Conservation (phyloP, 1,139 yeast species). For the Taphrina sp. region DNA sequence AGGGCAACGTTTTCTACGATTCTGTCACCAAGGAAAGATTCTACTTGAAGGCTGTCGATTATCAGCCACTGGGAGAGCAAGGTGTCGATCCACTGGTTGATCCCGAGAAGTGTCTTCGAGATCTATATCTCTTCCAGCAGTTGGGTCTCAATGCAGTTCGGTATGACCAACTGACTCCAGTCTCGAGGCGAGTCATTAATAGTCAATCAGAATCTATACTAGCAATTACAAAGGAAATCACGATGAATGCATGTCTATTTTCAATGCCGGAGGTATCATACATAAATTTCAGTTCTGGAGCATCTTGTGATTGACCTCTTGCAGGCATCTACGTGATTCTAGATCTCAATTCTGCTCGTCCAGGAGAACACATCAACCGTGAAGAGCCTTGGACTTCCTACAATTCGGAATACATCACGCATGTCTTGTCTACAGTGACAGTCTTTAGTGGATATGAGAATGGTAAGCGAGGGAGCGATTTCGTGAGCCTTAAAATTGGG, state of each 20-base stretch:
- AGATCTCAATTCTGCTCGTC: slow-evolving; percentile 77
- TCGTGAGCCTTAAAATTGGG: no score
- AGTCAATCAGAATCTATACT: slow-evolving; percentile 46
- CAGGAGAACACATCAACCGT: slow-evolving; percentile 67
- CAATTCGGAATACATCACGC: slow-evolving; percentile 61
- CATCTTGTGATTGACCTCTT: slow-evolving; percentile 44
- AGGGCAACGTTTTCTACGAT: slow-evolving; percentile 34
- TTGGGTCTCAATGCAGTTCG: slow-evolving; percentile 73
- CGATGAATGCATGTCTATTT: slow-evolving; percentile 80
- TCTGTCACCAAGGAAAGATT: slow-evolving; percentile 35
- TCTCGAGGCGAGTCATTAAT: no score
- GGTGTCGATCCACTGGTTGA: slow-evolving; percentile 76
- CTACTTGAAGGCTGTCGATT: slow-evolving; percentile 60
- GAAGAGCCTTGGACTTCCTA: slow-evolving; percentile 62
- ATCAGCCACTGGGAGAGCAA: slow-evolving; percentile 73
- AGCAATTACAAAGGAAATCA: slow-evolving; percentile 64
- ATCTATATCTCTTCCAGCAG: slow-evolving; percentile 71
- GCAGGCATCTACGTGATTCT: slow-evolving; percentile 65
- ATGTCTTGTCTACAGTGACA: slow-evolving; percentile 79
- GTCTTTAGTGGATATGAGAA: slow-evolving; percentile 79
- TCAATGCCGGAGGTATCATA: slow-evolving; percentile 68
- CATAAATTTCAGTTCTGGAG: background rate
- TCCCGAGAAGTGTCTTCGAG: slow-evolving; percentile 70
- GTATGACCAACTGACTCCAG: no score
- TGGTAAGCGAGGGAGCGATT: slow-evolving; percentile 26